These are phyloP conservation scores for Trichaptum fuscoviolaceum DNA, from an alignment of 768 basidiomycete genomes.

Conservation along the genomic window DNA sequence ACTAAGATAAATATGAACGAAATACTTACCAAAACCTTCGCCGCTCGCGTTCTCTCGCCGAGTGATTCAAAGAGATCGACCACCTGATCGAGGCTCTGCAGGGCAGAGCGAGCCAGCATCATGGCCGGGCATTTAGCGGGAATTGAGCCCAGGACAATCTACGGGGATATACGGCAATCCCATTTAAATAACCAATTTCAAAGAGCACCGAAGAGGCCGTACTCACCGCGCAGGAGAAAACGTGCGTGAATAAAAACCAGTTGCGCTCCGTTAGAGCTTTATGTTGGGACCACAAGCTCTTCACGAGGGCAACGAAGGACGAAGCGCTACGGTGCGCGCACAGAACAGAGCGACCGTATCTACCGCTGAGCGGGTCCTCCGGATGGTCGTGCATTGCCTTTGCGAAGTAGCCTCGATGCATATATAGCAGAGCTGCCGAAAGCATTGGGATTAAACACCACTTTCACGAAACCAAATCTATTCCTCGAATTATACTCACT, in stretches of 20 bases:
- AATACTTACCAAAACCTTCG: constrained; percentile 53
- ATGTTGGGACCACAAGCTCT: constrained; percentile 60
- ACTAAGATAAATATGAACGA: background rate
- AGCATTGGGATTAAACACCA: constrained; percentile 4
- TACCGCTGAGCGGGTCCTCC: constrained; percentile 62
- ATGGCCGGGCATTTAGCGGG: constrained; percentile 55
- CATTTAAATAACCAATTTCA: constrained; percentile 7
- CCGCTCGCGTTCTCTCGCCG: constrained; percentile 45
- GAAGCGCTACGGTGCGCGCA: constrained; percentile 68
- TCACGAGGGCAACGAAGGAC: constrained; percentile 59
- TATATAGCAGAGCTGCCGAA: constrained; percentile 55
- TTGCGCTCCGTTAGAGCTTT: constrained; percentile 61
- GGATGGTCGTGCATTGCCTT: constrained; percentile 61
- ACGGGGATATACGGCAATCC: background rate
- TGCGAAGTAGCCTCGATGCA: constrained; percentile 73
- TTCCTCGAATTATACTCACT: constrained; percentile 32
- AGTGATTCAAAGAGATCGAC: constrained; percentile 52
- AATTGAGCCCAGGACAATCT: constrained; percentile 71
- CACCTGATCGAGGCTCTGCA: constrained; percentile 64
- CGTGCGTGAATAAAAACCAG: constrained; percentile 72
- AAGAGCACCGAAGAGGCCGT: constrained; percentile 5
- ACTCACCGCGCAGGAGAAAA: constrained; percentile 64
- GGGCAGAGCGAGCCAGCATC: constrained; percentile 59
- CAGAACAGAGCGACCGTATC: constrained; percentile 61
- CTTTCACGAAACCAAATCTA: background rate